A percentile compares a stretch with the other conserved stretches of the same genome.
These are phyloP conservation scores for Escallonia rubra DNA, from an alignment of 129 eudicot genomes.

Conservation along the genomic window DNA sequence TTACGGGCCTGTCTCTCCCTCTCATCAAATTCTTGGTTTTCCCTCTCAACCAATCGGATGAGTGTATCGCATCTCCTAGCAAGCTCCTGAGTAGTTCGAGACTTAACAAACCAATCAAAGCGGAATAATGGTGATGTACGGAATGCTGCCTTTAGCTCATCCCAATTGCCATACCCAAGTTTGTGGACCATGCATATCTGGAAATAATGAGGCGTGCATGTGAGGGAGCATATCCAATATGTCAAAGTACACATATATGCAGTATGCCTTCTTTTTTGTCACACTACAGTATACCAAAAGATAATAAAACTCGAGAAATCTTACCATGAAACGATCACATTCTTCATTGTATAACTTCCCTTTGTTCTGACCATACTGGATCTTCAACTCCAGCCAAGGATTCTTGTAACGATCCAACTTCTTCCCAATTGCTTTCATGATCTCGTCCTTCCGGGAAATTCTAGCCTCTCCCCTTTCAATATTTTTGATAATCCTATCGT, in stretches of 20 bases:
- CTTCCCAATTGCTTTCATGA: slow-evolving; percentile 98
- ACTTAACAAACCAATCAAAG: slow-evolving; percentile 97
- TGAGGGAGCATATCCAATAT: neutral
- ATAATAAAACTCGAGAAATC: neutral
- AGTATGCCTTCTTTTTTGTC: neutral
- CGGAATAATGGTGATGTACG: slow-evolving; percentile 86
- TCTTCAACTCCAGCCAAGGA: slow-evolving; percentile 95
- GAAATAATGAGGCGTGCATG: neutral
- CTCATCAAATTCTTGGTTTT: slow-evolving; percentile 96
- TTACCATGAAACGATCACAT: slow-evolving; percentile 99
- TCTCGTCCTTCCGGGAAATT: slow-evolving; percentile 91
- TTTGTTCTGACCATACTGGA: slow-evolving; percentile 99
- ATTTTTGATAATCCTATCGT: slow-evolving; percentile 85
- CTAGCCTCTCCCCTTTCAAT: slow-evolving; percentile 99
- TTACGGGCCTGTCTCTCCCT: slow-evolving; percentile 98
- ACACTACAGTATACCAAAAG: neutral
- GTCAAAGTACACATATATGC: neutral
- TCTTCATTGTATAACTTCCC: slow-evolving; percentile 99
- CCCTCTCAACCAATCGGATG: slow-evolving; percentile 86
- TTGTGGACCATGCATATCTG: slow-evolving; percentile 98
- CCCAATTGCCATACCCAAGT: slow-evolving; percentile 99
- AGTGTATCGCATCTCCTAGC: slow-evolving; percentile 96
- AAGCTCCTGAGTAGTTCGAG: slow-evolving; percentile 94
- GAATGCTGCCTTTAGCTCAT: slow-evolving; percentile 91
- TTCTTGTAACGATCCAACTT: slow-evolving; percentile 95